Percentiles rank a stretch among this genome's conserved stretches.
Conservation (phyloP, 768 basidiomycete species). For the Pisolithus tinctorius region DNA sequence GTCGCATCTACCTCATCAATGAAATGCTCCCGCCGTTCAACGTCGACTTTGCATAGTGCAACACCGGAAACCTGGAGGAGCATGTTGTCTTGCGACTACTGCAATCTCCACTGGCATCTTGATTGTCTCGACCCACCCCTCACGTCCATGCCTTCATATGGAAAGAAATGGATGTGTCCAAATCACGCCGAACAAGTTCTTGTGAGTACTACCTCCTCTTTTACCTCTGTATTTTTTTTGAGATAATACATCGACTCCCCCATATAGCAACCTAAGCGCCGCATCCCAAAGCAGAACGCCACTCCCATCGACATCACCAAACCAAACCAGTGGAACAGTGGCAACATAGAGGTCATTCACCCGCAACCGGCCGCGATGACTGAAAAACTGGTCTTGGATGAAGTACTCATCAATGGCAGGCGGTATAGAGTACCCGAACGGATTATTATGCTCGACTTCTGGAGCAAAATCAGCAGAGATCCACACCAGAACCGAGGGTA, state of each 20-base stretch:
- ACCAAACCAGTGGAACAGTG: slow-evolving; percentile 76
- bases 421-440: slow-evolving; percentile 91
- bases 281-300: slow-evolving; percentile 67
- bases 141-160: slow-evolving; percentile 73
- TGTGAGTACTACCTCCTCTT: slow-evolving; percentile 41
- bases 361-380: slow-evolving; percentile 45
- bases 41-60: slow-evolving; percentile 30
- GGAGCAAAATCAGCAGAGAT: slow-evolving; percentile 67
- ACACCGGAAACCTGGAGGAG: slow-evolving; percentile 54
- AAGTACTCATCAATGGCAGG: slow-evolving; percentile 81
- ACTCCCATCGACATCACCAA: slow-evolving; percentile 70
- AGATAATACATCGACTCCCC: slow-evolving; percentile 1
- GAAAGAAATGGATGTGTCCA: slow-evolving; percentile 99
- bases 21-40: slow-evolving; percentile 48
- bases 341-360: slow-evolving; percentile 83
- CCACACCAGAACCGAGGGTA: slow-evolving; percentile 36
- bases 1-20: slow-evolving; percentile 46
- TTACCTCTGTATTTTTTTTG: not conserved
- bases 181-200: slow-evolving; percentile 86
- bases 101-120: slow-evolving; percentile 91
- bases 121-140: slow-evolving; percentile 94
- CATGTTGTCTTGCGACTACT: slow-evolving; percentile 94
- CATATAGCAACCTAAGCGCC: slow-evolving; percentile 66
- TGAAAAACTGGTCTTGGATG: slow-evolving; percentile 59
- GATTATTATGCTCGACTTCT: slow-evolving; percentile 90